Conservation (phyloP, 192 early-diverging fungal genomes). For the Phycomyces nitens region DNA sequence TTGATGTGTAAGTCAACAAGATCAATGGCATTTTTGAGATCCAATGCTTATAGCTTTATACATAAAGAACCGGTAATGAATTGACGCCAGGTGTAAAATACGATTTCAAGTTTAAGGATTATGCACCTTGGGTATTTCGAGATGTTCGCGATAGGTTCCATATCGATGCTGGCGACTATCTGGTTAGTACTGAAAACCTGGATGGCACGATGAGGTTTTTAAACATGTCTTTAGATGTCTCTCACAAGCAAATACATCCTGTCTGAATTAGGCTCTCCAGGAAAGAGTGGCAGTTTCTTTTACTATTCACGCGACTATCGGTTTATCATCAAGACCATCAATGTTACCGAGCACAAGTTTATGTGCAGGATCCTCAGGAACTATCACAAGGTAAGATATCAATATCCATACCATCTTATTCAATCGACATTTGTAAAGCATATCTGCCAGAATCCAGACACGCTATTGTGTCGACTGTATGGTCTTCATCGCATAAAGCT, state of each 20-base stretch:
- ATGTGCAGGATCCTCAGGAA: conserved; percentile 81
- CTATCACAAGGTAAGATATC: conserved; percentile 73
- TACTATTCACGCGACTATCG: conserved; percentile 98
- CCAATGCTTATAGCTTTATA: not conserved
- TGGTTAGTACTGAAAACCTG: conserved; percentile 50
- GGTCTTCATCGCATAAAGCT: conserved; percentile 95
- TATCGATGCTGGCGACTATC: conserved; percentile 90
- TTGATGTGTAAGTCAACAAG: conserved; percentile 73
- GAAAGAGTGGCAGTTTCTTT: conserved; percentile 95
- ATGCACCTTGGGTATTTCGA: conserved; percentile 96
- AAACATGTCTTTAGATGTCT: conserved; percentile 75
- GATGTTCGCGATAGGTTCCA: conserved; percentile 82
- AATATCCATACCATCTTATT: not conserved
- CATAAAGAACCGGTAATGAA: conserved; percentile 80
- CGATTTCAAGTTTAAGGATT: conserved; percentile 99
- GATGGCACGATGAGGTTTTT: too few species aligned
- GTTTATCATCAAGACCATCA: conserved; percentile 99
- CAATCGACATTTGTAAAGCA: conserved; percentile 47
- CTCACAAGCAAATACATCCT: conserved; percentile 96
- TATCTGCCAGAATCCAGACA: conserved; percentile 84
- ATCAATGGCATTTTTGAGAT: not conserved
- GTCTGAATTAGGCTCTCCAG: conserved; percentile 90
- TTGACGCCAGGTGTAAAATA: conserved; percentile 91
- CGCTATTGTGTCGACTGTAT: conserved; percentile 91
- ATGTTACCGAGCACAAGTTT: conserved; percentile 92